A percentile compares a stretch with the other conserved stretches of the same genome.
Evolutionary conservation across 768 basidiomycete genomes (phyloP).

Genomic region (Mrakia frigida): DNA sequence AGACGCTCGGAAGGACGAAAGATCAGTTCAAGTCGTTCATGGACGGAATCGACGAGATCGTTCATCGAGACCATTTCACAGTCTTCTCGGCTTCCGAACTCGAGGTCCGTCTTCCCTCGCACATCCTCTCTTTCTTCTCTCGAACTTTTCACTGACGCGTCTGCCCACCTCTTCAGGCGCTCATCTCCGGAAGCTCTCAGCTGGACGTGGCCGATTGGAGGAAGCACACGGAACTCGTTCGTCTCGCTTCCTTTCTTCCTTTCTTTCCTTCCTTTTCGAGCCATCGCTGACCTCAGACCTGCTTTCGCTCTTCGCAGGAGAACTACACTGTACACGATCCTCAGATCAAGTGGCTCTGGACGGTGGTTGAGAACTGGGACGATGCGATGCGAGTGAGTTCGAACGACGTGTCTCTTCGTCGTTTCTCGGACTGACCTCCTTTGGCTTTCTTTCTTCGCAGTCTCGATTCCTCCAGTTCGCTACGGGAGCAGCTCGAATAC

Average conservation of each 20-base stretch:
- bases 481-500: conserved; percentile 5
- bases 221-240: conserved; percentile 4
- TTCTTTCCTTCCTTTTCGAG: too few relatives aligned
- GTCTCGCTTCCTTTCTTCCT: too few relatives aligned
- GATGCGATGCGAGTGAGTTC: not conserved
- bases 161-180: not conserved
- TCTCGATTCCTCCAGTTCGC: not conserved
- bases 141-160: not conserved
- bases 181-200: not conserved
- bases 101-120: not conserved
- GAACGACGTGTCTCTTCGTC: not conserved
- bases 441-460: not conserved
- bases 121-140: not conserved
- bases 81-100: not conserved
- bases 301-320: not conserved
- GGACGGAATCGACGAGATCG: conserved; percentile 1
- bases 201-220: conserved; percentile 1
- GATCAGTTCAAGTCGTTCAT: conserved; percentile 11
- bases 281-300: too few relatives aligned
- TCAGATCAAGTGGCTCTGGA: conserved; percentile 8
- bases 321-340: conserved; percentile 1
- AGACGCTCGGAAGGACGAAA: not conserved
- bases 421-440: not conserved
- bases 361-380: not conserved
- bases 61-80: not conserved